Base-by-base conservation (phyloP, 2,329 filamentous ascomycete genomes). In the Thielaviopsis cerberus region DNA sequence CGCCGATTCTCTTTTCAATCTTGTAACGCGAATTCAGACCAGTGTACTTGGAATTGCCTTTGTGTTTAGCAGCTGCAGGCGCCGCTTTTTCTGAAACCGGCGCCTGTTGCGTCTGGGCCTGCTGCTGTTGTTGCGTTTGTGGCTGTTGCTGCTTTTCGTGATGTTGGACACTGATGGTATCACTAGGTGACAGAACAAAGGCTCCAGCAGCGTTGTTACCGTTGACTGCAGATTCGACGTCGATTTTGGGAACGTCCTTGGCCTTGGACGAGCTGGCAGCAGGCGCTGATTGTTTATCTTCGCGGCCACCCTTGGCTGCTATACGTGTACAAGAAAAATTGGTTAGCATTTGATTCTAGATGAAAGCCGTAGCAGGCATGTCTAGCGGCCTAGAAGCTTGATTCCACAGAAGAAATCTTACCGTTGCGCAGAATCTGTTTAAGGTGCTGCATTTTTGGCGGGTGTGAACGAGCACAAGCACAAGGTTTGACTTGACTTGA, bases 1-100 rank as follows among this genome's bases (percentile, higher is more conserved):
- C 92, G 63, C 92, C 92, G 91, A 98, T 98, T 22, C 52, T 53
- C 22, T 58, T 58, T 51, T 60, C 50, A 23, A 60, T 78, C 97
- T 97, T 72, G 95, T 90, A 56, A 92, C 60, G 34, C 96, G 74
- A 67, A 56, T 72, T 71, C 8, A 72, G 65, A 27, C 71, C 71
- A 1, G 70, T 69, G 55, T 72, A 72, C 30, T 60, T 54, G 17
- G n/a, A 15, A 20, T 59, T 54, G 8, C 11, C 37, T 41, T 48
- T 37, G 48, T 51, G 13, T 25, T 52, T 51, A 17, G 41, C 45
- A 24, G 34, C 34, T 13, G n/a, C 17, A 5, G n/a, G 34, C 20
- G 30, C 15, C 25, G 25, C 8, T 25, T 34, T 37, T 15, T 27
- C 52, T 23, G 55, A 25, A 20, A n/a, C 24, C 23, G 53, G 37